These are phyloP conservation scores for Dothistroma pini DNA, from an alignment of 2,329 filamentous ascomycete species.

Conservation along the genomic window DNA sequence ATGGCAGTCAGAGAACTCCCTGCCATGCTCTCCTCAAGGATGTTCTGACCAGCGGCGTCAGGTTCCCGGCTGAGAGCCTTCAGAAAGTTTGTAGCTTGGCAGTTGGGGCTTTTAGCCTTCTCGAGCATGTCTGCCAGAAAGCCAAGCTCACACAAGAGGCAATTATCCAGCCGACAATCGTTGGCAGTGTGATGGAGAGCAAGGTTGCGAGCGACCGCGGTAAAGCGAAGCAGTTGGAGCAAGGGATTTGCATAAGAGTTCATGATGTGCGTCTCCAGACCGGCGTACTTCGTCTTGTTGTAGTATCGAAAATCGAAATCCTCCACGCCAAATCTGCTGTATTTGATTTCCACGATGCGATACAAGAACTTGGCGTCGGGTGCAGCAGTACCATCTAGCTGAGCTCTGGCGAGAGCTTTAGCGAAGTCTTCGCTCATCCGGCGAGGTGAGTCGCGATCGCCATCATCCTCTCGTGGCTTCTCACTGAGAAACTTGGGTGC, in stretches of 20 bases:
- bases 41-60: slow-evolving; percentile 69
- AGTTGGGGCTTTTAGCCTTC: slow-evolving; percentile 89
- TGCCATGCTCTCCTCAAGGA: slow-evolving; percentile 79
- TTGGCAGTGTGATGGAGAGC: slow-evolving; percentile 86
- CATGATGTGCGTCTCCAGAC: slow-evolving; percentile 90
- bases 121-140: slow-evolving; percentile 98
- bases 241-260: slow-evolving; percentile 96
- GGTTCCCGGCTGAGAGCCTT: slow-evolving; percentile 83
- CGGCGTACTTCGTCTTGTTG: slow-evolving; percentile 88
- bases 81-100: slow-evolving; percentile 91
- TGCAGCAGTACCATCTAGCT: slow-evolving; percentile 67
- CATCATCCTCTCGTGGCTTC: slow-evolving; percentile 63
- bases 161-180: slow-evolving; percentile 75
- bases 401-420: slow-evolving; percentile 63
- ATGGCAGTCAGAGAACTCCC: slow-evolving; percentile 70
- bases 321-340: slow-evolving; percentile 98
- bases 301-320: slow-evolving; percentile 99
- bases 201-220: slow-evolving; percentile 79
- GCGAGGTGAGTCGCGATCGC: slow-evolving; percentile 41
- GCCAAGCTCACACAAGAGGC: slow-evolving; percentile 88
- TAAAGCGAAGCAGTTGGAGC: slow-evolving; percentile 87
- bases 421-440: slow-evolving; percentile 55
- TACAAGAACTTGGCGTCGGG: slow-evolving; percentile 86
- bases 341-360: slow-evolving; percentile 94
- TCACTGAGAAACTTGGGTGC: slow-evolving; percentile 94